Base-by-base conservation (phyloP, 2,329 filamentous ascomycete genomes). In the Claviceps sp. region DNA sequence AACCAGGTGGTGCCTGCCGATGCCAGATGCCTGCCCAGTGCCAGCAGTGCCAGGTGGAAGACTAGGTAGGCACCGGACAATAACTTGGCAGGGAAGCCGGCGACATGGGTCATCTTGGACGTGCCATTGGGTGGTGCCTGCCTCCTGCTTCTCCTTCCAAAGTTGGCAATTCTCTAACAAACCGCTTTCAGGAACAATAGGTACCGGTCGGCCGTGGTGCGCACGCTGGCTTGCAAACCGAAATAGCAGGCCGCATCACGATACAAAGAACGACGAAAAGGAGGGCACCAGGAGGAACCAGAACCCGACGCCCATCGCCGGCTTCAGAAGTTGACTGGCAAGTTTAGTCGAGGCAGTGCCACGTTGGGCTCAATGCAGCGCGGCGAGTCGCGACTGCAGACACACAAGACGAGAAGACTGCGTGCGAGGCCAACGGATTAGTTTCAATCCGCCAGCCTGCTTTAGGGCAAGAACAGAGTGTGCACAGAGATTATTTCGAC, bases 291-390 rank as follows among this genome's bases (percentile, higher is more conserved):
- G 9, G 30, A 34, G 30, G 30, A 11, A 34, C 30, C 3, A 34
- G 9, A 34, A 11, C 3, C 9, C 5, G n/a, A 47, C 9, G 9
- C 4, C n/a, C 18, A 24, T 22, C 16, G 18, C 46, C 34, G 13
- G n/a, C 46, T 47, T 47, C 11, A 37, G 46, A 47, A 47, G 43
- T 18, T 30, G 13, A 45, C 16, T 16, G 43, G 24, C 43, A 45
- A 18, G 41, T 3, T 4, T 30, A 11, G 43, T 30, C 2, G 22
- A 43, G 20, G 42, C 44, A 34, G 50, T 37, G 50, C 45, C 50
- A 52, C 46, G 45, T 52, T 52, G 45, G 26, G 18, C 46, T 52
- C 45, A 30, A 48, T 45, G 14, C n/a, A 43, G 20, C 38, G n/a
- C 18, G 24, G 18, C 38, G 24, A 13, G 14, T 42, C 48, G 14